Base-by-base conservation (phyloP, 805 yeast species). In the Yamadazyma ubonensis region DNA sequence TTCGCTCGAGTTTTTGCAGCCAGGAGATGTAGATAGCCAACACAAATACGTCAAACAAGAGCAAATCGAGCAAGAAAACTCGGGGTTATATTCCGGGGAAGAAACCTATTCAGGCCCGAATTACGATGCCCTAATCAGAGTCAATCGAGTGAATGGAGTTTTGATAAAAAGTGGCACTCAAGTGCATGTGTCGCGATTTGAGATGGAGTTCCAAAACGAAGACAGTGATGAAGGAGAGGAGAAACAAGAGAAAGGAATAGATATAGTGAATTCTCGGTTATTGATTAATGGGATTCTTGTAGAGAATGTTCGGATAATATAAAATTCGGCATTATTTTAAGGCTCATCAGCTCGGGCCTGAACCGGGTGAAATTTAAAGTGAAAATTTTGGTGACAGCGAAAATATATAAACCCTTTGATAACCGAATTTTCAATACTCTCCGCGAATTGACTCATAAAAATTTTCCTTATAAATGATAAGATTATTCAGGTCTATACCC, bases 1-100 rank as follows among this genome's bases (percentile, higher is more conserved):
- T 11, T 53, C 57, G 4, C 41, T 81, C 25, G 88, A 83, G 54
- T 58, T 61, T 16, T 43, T 79, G 15, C 43, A 41, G 6, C 50
- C 59, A 1, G 75, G 73, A 0, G 41, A 53, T 1, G 43, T 76
- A 11, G 83, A 79, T 45, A 35, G 58, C 20, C 6, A 11, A 11
- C 37, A 39, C 18, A 29, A 32, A 3, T 31, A 21, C 14, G 29
- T 46, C 4, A 36, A 38, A 2, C 15, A 21, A 11, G 33, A 43
- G 14, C 12, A 29, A 10, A 29, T 39, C 6, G 33, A 29, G 3
- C 10, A 15, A 9, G 14, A 11, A 9, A 22, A 29, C 17, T 2
- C 15, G 15, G 18, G 10, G 9, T 19, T 37, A 19, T 5, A 17
- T 4, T 3, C 12, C 12, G 26, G 17, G 21, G 11, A n/a, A 0